Evolutionary conservation across 2,329 filamentous ascomycete genomes (phyloP), one percentile per base, ranked within the genome.

Genomic region (Talaromyces sp.): DNA sequence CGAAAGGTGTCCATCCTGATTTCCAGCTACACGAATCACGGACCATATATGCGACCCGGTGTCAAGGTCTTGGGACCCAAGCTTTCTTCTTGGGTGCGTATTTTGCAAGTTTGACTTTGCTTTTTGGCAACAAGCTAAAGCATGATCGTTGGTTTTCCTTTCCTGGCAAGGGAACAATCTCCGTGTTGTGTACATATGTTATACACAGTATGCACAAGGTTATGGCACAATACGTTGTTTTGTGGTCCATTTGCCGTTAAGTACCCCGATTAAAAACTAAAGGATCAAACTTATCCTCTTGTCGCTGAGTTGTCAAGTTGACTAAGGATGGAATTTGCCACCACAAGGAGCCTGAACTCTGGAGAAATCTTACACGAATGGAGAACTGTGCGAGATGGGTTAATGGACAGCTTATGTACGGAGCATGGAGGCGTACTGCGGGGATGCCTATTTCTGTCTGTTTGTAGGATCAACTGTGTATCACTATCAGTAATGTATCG

Each of bases 1-100:
- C 19, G 9, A 25, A 25, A 11, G 22, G n/a, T 49, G 47, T 50
- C 47, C 47, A 50, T 31, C 3, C 22, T 50, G 47, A 49, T 13
- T 49, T 22, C n/a, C 15, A 15, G 15, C 37, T 19, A 19, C 22
- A 35, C 50, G 27, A 56, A 52, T 33, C 49, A 52, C 49, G n/a
- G 49, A 52, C 49, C 31, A 22, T 56, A 56, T 25, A 9, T 25
- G 57, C 25, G 57, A 60, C 57, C 57, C 57, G 41, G 57, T 47
- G 57, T 60, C 57, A 60, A 60, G 57, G 57, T 22, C 41, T 45
- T 47, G 57, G 57, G 4, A 47, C 33, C 17, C 35, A 17, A 22
- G 19, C 37, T 58, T 58, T 31, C 15, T 31, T 52, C 33, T 31
- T 31, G 27, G 27, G 31, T 35, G 27, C 31, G 19, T 37, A 56